Base-by-base conservation (phyloP, 2,329 filamentous ascomycete genomes). In the Alternaria alternata region DNA sequence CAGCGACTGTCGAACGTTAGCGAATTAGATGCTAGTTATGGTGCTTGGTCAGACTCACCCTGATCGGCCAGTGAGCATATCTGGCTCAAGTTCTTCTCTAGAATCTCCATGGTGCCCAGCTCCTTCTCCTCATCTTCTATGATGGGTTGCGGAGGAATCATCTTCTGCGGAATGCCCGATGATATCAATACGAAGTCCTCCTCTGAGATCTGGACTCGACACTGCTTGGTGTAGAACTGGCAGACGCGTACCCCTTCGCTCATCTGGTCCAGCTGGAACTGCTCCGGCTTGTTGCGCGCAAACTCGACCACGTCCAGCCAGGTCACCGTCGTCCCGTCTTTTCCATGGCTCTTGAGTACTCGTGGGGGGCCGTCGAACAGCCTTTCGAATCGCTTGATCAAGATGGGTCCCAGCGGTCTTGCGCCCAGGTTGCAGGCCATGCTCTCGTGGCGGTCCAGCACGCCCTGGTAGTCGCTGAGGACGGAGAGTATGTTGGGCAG, bases 221-320 rank as follows among this genome's bases (percentile, higher is more conserved):
- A 86, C 62, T 93, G 91, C 73, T 93, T 93, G 65, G 92, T 89
- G 72, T 89, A 88, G 77, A 96, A 95, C 64, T 92, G 91, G 74
- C 93, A 96, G 54, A 90, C 88, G 47, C 90, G 86, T 54, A 86
- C 81, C 20, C 91, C 90, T 66, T 91, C 89, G 44, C 87, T 84
- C 63, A 86, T 85, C 58, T 91, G 88, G 55, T 87, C 88, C 52
- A 96, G 81, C 34, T 87, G 86, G 78, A 96, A 95, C 56, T 94
- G 91, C 66, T 88, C 85, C 0, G 92, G 91, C 64, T 93, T 93
- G 65, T 88, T 88, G 72, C 91, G 91, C 64, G 93, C 91, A 79
- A 94, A 95, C 66, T 91, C 88, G 66, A 96, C 91, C 53, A 96
- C 89, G 71, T 96, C 93, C 39, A 95, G 83, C 93, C 93, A 97